phyloP scores from a whole-genome alignment of 805 yeast species.

The Crinitomyces ghanaensis region DNA sequence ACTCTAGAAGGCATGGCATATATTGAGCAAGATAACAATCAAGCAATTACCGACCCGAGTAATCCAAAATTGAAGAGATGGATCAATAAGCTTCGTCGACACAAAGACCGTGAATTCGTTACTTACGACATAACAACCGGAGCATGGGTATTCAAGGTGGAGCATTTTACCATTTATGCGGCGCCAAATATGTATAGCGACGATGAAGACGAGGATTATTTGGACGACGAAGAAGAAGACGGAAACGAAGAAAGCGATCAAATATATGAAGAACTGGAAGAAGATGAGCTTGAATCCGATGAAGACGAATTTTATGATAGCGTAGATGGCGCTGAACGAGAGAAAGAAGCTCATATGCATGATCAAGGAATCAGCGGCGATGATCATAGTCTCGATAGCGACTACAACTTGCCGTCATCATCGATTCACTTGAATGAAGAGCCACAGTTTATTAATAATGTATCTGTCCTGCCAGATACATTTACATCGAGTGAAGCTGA shows the following conservation, averaged over 20 bases:
- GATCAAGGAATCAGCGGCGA: too few relatives aligned
- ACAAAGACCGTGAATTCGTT: slow-evolving; percentile 46
- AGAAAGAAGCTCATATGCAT: too few relatives aligned
- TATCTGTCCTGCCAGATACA: not conserved
- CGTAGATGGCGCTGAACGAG: too few relatives aligned
- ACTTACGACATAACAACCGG: slow-evolving; percentile 69
- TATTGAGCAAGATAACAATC: slow-evolving; percentile 42
- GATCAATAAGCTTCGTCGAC: slow-evolving; percentile 31
- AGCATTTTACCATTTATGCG: slow-evolving; percentile 95
- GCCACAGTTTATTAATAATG: too few relatives aligned
- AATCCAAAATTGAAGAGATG: slow-evolving; percentile 49
- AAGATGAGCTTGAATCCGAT: too few relatives aligned
- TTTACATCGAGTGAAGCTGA: too few relatives aligned
- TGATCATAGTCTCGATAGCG: too few relatives aligned
- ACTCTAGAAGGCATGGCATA: slow-evolving; percentile 73
- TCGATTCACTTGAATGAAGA: too few relatives aligned
- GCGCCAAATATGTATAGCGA: slow-evolving; percentile 27
- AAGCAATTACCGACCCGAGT: slow-evolving; percentile 54
- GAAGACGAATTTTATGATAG: too few relatives aligned
- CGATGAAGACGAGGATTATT: slow-evolving; percentile 54
- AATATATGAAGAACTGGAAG: not conserved
- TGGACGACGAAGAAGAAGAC: slow-evolving; percentile 27
- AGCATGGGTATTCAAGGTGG: slow-evolving; percentile 69
- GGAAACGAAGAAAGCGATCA: not conserved
- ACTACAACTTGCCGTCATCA: too few relatives aligned